Conservation (phyloP, 768 basidiomycete genomes). For the Candolleomyces eurysporus region DNA sequence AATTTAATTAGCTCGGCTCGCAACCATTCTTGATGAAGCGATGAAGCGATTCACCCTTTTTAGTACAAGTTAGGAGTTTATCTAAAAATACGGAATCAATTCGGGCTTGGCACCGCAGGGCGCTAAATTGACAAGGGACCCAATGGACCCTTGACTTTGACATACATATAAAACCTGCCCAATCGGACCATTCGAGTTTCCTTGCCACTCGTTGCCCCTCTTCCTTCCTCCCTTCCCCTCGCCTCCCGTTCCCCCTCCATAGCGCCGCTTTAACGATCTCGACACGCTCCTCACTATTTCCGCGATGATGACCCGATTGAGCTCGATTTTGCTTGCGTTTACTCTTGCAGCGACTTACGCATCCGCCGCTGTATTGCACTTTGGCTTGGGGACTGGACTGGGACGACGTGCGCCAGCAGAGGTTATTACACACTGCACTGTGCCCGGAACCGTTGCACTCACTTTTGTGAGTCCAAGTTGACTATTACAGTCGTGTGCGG, state of each 20-base stretch:
- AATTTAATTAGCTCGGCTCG: too few relatives aligned
- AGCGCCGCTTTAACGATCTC: neutral
- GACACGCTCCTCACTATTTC: too few relatives aligned
- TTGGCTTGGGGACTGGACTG: neutral
- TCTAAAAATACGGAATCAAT: too few relatives aligned
- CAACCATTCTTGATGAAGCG: too few relatives aligned
- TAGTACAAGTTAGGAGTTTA: too few relatives aligned
- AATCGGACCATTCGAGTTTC: too few relatives aligned
- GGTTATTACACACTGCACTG: constrained; percentile 35
- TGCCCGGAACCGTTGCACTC: constrained; percentile 38
- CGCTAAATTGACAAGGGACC: too few relatives aligned
- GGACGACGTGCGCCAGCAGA: constrained; percentile 23
- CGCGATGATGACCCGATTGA: neutral
- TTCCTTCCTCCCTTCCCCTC: neutral
- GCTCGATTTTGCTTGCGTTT: neutral
- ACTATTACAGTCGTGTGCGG: neutral
- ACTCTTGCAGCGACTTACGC: neutral
- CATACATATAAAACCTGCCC: too few relatives aligned
- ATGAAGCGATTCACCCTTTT: too few relatives aligned
- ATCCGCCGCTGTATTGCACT: neutral
- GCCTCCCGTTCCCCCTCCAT: neutral
- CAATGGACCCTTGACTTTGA: too few relatives aligned
- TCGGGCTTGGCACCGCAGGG: too few relatives aligned
- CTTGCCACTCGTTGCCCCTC: too few relatives aligned
- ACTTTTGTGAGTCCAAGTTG: constrained; percentile 35